These are phyloP conservation scores for Luvunga scandens DNA, from an alignment of 345 rosid species.

Conservation along the genomic window DNA sequence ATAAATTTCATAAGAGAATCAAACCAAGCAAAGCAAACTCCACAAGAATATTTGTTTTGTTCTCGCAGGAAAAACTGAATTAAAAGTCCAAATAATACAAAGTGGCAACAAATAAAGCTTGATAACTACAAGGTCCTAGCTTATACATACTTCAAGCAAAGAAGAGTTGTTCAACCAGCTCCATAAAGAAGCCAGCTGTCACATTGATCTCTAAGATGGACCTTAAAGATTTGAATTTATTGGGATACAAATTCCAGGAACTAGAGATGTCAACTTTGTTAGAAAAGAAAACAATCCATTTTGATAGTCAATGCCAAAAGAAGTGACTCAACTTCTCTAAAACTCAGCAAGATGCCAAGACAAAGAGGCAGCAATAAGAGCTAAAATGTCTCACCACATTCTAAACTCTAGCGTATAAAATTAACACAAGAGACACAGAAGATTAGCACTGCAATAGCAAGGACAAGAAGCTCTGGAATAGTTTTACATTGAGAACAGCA, in stretches of 20 bases:
- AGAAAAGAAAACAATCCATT: neutral
- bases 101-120: neutral
- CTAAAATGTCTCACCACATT: neutral
- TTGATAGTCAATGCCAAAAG: neutral
- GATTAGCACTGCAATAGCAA: neutral
- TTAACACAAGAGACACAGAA: neutral
- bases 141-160: neutral
- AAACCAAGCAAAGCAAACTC: neutral
- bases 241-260: neutral
- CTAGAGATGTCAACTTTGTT: neutral
- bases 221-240: neutral
- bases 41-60: neutral
- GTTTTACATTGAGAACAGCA: neutral
- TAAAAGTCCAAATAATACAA: neutral
- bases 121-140: neutral
- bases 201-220: neutral
- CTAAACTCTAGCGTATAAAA: neutral
- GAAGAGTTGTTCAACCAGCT: neutral
- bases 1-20: neutral
- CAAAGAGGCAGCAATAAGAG: neutral
- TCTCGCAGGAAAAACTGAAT: neutral
- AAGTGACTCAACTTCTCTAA: neutral
- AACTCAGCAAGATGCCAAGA: neutral
- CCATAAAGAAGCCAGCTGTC: neutral
- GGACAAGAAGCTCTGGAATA: neutral